A percentile compares a stretch with the other conserved stretches of the same genome.
Conservation (phyloP, 2,329 filamentous ascomycete genomes). For the Dryadomyces sulphureus region DNA sequence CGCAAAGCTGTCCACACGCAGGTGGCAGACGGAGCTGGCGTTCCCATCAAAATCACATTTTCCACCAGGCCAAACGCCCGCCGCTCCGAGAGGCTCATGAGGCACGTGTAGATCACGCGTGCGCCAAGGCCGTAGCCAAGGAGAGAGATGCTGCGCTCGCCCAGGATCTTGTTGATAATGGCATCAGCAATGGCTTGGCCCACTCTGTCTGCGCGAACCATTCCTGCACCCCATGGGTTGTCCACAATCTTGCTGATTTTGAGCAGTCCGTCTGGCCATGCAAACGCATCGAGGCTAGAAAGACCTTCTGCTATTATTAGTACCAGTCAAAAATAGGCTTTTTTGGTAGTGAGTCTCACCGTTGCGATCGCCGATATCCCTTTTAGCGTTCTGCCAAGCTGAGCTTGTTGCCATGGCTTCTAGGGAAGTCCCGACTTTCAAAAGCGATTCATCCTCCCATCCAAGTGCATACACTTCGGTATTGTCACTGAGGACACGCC, state of each 20-base stretch:
- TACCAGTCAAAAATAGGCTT: background rate
- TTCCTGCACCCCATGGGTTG: conserved; percentile 66
- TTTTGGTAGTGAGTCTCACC: conserved; percentile 22
- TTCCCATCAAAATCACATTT: conserved; percentile 70
- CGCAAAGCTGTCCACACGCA: conserved; percentile 65
- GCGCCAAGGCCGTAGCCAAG: conserved; percentile 74
- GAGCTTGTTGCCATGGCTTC: conserved; percentile 62
- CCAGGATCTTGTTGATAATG: conserved; percentile 67
- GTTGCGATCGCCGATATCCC: conserved; percentile 29
- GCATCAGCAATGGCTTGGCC: conserved; percentile 63
- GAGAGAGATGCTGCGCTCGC: conserved; percentile 65
- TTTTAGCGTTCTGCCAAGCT: conserved; percentile 60
- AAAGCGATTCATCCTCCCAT: conserved; percentile 67
- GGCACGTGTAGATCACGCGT: conserved; percentile 69
- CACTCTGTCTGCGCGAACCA: conserved; percentile 60
- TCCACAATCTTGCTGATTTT: conserved; percentile 63
- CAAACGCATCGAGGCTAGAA: conserved; percentile 4
- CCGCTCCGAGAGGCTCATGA: conserved; percentile 65
- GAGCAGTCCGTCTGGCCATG: conserved; percentile 47
- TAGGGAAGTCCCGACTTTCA: conserved; percentile 65
- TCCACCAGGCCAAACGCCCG: conserved; percentile 78
- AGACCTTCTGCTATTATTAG: conserved; percentile 1
- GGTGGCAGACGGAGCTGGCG: conserved; percentile 58
- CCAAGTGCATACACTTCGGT: conserved; percentile 70
- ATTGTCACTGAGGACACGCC: conserved; percentile 58